These are phyloP conservation scores for Mytilinidion resinicola DNA, from an alignment of 495 filamentous ascomycete species.

Conservation along the genomic window DNA sequence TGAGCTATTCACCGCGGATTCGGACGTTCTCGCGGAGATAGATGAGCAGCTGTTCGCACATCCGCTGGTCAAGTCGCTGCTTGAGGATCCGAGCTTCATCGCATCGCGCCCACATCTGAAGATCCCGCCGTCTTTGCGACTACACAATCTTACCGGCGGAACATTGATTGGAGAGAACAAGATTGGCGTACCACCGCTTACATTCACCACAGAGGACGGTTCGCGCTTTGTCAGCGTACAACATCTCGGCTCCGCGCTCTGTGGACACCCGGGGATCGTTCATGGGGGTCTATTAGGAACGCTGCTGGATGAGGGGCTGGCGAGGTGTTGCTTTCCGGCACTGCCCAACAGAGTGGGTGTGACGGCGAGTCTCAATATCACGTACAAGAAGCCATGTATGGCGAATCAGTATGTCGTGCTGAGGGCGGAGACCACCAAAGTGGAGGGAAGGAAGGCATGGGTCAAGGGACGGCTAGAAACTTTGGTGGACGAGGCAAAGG, in stretches of 20 bases:
- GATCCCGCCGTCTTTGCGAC: conserved; percentile 59
- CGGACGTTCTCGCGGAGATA: conserved; percentile 52
- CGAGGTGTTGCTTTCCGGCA: conserved; percentile 83
- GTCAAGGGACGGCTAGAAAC: conserved; percentile 88
- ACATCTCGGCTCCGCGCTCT: conserved; percentile 76
- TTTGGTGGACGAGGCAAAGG: conserved; percentile 53
- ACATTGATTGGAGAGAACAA: conserved; percentile 67
- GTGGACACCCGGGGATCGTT: conserved; percentile 85
- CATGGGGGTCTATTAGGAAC: conserved; percentile 91
- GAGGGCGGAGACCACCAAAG: conserved; percentile 72
- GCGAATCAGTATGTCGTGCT: conserved; percentile 75
- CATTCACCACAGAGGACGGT: conserved; percentile 65
- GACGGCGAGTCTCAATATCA: conserved; percentile 85
- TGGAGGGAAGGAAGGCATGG: conserved; percentile 95
- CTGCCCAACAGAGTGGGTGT: conserved; percentile 84
- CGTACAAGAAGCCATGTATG: conserved; percentile 73
- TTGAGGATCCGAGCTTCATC: conserved; percentile 57
- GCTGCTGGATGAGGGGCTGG: conserved; percentile 84
- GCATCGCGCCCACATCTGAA: conserved; percentile 85
- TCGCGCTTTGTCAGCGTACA: conserved; percentile 66
- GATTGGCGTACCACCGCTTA: conserved; percentile 75
- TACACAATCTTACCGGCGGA: conserved; percentile 75
- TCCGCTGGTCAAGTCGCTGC: conserved; percentile 61
- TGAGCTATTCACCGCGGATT: conserved; percentile 51
- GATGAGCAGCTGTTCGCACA: conserved; percentile 70